Evolutionary conservation across 2,329 filamentous ascomycete species (phyloP).

Genomic region (Diaporthe citriasiana): DNA sequence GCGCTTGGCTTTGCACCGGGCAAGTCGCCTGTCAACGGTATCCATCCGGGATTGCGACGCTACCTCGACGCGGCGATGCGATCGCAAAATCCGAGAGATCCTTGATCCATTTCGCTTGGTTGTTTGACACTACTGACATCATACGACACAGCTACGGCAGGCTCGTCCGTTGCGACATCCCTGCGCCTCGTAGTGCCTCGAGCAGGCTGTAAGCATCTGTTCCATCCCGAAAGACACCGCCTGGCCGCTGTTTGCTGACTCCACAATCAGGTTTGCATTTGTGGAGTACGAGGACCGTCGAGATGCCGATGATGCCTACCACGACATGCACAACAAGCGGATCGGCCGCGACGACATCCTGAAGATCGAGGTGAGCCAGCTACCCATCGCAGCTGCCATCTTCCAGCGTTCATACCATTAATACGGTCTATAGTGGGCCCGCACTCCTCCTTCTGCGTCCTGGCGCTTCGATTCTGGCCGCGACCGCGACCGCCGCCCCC

Average conservation of each 20-base stretch:
- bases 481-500: slow-evolving; percentile 76
- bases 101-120: slow-evolving; percentile 45
- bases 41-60: slow-evolving; percentile 43
- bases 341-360: slow-evolving; percentile 94
- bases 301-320: slow-evolving; percentile 98
- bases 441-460: slow-evolving; percentile 95
- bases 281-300: slow-evolving; percentile 99
- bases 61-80: slow-evolving; percentile 49
- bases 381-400: slow-evolving; percentile 22
- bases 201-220: slow-evolving; percentile 87
- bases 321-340: slow-evolving; percentile 99
- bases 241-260: slow-evolving; percentile 35
- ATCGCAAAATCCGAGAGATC: slow-evolving; percentile 46
- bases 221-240: slow-evolving; percentile 9
- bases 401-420: slow-evolving; percentile 38
- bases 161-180: slow-evolving; percentile 98
- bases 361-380: slow-evolving; percentile 89
- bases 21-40: slow-evolving; percentile 54
- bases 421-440: slow-evolving; percentile 82
- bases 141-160: slow-evolving; percentile 83
- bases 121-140: slow-evolving; percentile 64
- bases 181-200: slow-evolving; percentile 91
- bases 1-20: slow-evolving; percentile 50
- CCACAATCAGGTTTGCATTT: slow-evolving; percentile 82
- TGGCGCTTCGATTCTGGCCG: slow-evolving; percentile 98